Evolutionary conservation across 352 stramenopile genomes (phyloP).

Genomic region (Phytophthora vignae): DNA sequence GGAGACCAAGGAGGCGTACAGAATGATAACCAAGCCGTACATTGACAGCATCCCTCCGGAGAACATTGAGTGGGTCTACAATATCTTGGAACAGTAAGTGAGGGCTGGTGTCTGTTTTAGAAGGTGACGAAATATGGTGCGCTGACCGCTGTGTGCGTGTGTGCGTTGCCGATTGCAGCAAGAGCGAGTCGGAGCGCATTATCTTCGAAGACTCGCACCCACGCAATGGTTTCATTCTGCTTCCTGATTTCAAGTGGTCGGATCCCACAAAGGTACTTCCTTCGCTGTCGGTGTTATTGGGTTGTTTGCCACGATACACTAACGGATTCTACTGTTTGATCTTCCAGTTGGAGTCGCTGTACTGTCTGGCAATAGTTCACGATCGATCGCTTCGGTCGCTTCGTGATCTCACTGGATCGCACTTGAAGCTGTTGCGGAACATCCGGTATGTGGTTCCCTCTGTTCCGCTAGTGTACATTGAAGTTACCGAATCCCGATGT

Average conservation of each 20-base stretch:
- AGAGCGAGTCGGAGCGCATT: conserved; percentile 83
- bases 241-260: conserved; percentile 90
- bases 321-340: neutral
- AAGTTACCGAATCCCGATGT: neutral
- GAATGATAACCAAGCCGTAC: conserved; percentile 73
- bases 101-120: neutral
- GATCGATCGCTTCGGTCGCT: conserved; percentile 78
- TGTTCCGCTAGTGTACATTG: neutral
- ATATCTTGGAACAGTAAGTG: conserved; percentile 88
- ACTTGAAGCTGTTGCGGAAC: conserved; percentile 76
- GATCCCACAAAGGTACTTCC: conserved; percentile 64
- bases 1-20: conserved; percentile 85
- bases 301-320: neutral
- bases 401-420: conserved; percentile 69
- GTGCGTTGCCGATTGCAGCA: conserved; percentile 43
- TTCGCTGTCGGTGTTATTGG: neutral
- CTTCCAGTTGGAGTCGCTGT: conserved; percentile 76
- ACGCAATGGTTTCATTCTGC: conserved; percentile 74
- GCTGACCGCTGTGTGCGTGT: conserved; percentile 3
- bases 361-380: conserved; percentile 85
- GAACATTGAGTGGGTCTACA: conserved; percentile 91
- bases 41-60: conserved; percentile 79
- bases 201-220: conserved; percentile 77
- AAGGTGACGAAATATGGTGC: neutral
- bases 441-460: conserved; percentile 54